Conservation (phyloP, 2,329 filamentous ascomycete genomes). For the Tolypocladium amazonense region DNA sequence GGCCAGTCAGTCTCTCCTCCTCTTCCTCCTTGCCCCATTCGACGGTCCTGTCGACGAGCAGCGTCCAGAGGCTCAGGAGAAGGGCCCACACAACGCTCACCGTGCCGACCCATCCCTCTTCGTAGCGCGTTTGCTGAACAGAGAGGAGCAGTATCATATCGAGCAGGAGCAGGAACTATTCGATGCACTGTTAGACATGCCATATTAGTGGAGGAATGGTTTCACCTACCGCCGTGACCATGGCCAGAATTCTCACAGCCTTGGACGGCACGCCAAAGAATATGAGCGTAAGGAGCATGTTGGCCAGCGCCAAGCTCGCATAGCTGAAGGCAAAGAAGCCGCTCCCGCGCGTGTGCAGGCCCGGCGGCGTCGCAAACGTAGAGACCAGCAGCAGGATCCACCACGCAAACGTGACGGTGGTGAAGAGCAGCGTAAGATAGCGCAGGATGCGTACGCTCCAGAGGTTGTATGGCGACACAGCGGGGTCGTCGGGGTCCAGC, state of each 20-base stretch:
- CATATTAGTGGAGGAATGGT: too few species aligned
- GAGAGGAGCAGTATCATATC: constrained; percentile 72
- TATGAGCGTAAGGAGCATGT: constrained; percentile 64
- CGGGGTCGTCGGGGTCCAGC: constrained; percentile 31
- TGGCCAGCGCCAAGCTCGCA: constrained; percentile 65
- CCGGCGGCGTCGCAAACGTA: constrained; percentile 81
- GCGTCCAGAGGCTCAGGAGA: constrained; percentile 67
- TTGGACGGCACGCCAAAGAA: constrained; percentile 84
- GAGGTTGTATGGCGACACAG: constrained; percentile 85
- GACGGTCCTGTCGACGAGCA: constrained; percentile 71
- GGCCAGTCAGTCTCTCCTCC: constrained; percentile 83
- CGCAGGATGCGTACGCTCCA: constrained; percentile 79
- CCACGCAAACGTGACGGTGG: constrained; percentile 74
- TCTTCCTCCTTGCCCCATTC: constrained; percentile 89
- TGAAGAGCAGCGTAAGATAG: constrained; percentile 66
- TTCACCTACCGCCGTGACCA: constrained; percentile 44
- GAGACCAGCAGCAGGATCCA: constrained; percentile 85
- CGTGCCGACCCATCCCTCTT: constrained; percentile 90
- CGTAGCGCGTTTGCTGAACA: constrained; percentile 62
- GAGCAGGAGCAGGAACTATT: constrained; percentile 30
- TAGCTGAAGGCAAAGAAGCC: constrained; percentile 86
- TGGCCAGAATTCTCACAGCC: constrained; percentile 62
- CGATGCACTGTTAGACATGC: constrained; percentile 40
- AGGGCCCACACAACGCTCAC: constrained; percentile 73
- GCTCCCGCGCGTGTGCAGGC: constrained; percentile 78